These are phyloP conservation scores for Neoascochyta sp. DNA, from an alignment of 2,329 filamentous ascomycete genomes.

Conservation along the genomic window DNA sequence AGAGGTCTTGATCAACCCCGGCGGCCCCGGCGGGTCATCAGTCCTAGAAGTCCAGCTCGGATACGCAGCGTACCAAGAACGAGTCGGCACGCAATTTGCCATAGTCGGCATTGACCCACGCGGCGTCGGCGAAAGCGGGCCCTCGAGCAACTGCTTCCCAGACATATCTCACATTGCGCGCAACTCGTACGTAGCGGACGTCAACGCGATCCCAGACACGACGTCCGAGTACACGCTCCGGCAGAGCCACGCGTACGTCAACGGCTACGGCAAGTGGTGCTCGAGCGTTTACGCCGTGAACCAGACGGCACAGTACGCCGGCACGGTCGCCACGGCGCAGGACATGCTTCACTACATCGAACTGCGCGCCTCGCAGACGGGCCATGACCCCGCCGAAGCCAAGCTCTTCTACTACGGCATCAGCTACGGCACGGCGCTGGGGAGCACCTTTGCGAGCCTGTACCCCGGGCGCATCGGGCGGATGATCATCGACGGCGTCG, in stretches of 20 bases:
- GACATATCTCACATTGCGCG: slow-evolving; percentile 1
- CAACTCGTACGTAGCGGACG: slow-evolving; percentile 5
- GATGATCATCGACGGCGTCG: slow-evolving; percentile 44
- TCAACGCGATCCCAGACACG: slow-evolving; percentile 3
- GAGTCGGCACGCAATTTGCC: slow-evolving; percentile 26
- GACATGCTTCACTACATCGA: slow-evolving; percentile 33
- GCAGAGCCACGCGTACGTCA: slow-evolving; percentile 2
- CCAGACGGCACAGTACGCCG: slow-evolving; percentile 25
- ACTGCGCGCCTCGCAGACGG: slow-evolving; percentile 12
- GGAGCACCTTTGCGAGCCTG: slow-evolving; percentile 46
- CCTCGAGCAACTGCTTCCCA: slow-evolving; percentile 11
- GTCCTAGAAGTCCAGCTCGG: slow-evolving; percentile 11
- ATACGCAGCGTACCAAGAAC: neutral
- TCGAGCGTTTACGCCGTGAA: slow-evolving; percentile 11
- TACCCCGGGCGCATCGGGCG: slow-evolving; percentile 44
- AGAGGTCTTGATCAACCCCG: slow-evolving; percentile 16
- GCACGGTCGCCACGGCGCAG: slow-evolving; percentile 27
- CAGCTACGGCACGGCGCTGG: slow-evolving; percentile 47
- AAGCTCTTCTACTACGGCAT: slow-evolving; percentile 41
- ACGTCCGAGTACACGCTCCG: slow-evolving; percentile 11
- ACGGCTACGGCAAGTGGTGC: slow-evolving; percentile 21
- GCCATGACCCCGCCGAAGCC: slow-evolving; percentile 21
- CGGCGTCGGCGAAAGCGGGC: slow-evolving; percentile 18
- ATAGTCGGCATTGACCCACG: slow-evolving; percentile 34
- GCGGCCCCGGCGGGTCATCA: slow-evolving; percentile 32